Conservation (phyloP, 176 grass and related monocot species). For the Themeda triandra region DNA sequence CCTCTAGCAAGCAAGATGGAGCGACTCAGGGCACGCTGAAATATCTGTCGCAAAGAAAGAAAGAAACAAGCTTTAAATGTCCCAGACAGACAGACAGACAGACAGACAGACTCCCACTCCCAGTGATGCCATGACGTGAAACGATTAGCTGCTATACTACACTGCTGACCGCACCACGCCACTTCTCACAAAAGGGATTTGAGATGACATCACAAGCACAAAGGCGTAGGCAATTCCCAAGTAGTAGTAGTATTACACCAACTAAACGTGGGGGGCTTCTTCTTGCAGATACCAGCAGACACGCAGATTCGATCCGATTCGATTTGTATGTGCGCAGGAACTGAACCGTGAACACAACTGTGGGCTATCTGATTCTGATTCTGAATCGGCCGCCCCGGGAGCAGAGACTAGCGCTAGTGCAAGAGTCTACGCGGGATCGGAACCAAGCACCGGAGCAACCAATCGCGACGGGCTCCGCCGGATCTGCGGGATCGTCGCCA, state of each 20-base stretch:
- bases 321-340: background rate
- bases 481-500: constrained; percentile 9
- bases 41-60: background rate
- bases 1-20: background rate
- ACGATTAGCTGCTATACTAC: too few relatives aligned
- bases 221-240: background rate
- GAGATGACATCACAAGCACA: background rate
- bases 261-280: background rate
- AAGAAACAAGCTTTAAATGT: background rate
- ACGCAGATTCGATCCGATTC: background rate
- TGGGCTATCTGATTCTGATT: too few relatives aligned
- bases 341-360: background rate
- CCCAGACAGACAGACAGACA: background rate
- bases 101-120: too few relatives aligned
- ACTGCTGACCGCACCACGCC: background rate
- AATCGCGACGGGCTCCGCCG: background rate
- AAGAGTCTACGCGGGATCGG: background rate
- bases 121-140: background rate
- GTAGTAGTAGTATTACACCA: too few relatives aligned
- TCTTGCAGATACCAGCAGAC: background rate
- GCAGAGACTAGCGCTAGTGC: background rate
- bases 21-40: background rate
- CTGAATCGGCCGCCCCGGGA: background rate
- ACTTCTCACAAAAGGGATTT: background rate
- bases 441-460: background rate